Conservation (phyloP, 306 rosid genomes). For the Vigna reflexopilosa region DNA sequence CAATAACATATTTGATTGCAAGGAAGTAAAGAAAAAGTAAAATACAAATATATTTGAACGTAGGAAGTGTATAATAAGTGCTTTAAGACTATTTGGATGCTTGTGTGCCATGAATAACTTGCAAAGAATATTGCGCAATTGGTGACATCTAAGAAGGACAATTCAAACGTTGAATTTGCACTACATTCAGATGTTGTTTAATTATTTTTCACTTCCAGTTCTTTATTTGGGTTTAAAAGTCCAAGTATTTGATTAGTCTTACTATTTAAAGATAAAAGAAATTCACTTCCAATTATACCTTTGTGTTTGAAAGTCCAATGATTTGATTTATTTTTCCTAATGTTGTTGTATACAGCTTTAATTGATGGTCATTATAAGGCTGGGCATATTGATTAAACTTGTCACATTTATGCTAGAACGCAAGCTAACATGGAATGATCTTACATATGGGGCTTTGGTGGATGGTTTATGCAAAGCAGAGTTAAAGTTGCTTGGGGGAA, state of each 20-base stretch:
- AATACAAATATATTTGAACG: slow-evolving; percentile 5
- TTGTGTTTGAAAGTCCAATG: too few species aligned
- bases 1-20: slow-evolving; percentile 32
- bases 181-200: too few species aligned
- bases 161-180: too few species aligned
- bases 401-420: slow-evolving; percentile 77
- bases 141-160: slow-evolving; percentile 37
- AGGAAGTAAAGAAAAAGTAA: slow-evolving; percentile 15
- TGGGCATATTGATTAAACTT: slow-evolving; percentile 78
- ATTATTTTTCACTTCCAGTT: too few species aligned
- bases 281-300: too few species aligned
- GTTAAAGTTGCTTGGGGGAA: too few species aligned
- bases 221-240: too few species aligned
- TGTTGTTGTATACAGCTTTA: slow-evolving; percentile 73
- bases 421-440: slow-evolving; percentile 60
- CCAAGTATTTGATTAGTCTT: too few species aligned
- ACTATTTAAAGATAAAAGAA: too few species aligned
- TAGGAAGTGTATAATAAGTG: slow-evolving; percentile 24
- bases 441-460: slow-evolving; percentile 39
- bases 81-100: slow-evolving; percentile 49
- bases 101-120: slow-evolving; percentile 43
- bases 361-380: slow-evolving; percentile 87
- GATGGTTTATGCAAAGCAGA: too few species aligned
- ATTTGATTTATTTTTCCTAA: slow-evolving; percentile 47
- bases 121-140: slow-evolving; percentile 44